Evolutionary conservation across 345 rosid genomes (phyloP).

Genomic region (Salix brachista): DNA sequence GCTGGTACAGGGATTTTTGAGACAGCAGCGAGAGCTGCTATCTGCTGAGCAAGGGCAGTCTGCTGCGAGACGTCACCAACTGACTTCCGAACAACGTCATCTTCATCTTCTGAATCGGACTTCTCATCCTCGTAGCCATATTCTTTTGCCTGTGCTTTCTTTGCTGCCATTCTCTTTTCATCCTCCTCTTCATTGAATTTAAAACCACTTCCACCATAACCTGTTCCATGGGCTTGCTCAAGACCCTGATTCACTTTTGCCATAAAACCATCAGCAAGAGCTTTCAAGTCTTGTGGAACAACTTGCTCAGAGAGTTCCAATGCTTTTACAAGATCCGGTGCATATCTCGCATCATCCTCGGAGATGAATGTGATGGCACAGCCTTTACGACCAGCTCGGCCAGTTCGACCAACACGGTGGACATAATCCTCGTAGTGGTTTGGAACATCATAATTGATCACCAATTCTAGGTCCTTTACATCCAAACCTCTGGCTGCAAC

Average conservation of each 20-base stretch:
- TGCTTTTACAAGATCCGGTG: constrained; percentile 95
- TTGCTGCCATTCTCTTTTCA: constrained; percentile 88
- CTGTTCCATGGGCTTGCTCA: constrained; percentile 96
- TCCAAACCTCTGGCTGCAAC: constrained; percentile 96
- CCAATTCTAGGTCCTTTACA: constrained; percentile 95
- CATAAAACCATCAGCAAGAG: constrained; percentile 85
- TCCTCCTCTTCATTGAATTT: constrained; percentile 97
- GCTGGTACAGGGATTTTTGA: constrained; percentile 41
- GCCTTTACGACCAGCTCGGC: constrained; percentile 92
- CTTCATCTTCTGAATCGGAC: constrained; percentile 93
- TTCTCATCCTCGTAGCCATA: constrained; percentile 97
- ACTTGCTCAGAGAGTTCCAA: constrained; percentile 92
- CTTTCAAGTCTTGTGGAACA: constrained; percentile 84
- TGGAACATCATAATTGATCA: constrained; percentile 82
- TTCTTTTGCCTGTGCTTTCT: constrained; percentile 93
- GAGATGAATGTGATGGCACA: constrained; percentile 92
- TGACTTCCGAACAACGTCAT: constrained; percentile 83
- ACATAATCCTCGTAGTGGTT: constrained; percentile 97
- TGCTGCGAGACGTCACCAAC: constrained; percentile 80
- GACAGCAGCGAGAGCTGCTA: constrained; percentile 68
- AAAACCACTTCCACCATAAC: constrained; percentile 97
- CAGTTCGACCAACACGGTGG: constrained; percentile 97
- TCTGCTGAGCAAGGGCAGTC: constrained; percentile 60
- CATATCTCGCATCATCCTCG: constrained; percentile 87
- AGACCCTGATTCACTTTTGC: constrained; percentile 88